Base-by-base conservation (phyloP, 139 green algal genomes). In the Ettlia oleoabundans region DNA sequence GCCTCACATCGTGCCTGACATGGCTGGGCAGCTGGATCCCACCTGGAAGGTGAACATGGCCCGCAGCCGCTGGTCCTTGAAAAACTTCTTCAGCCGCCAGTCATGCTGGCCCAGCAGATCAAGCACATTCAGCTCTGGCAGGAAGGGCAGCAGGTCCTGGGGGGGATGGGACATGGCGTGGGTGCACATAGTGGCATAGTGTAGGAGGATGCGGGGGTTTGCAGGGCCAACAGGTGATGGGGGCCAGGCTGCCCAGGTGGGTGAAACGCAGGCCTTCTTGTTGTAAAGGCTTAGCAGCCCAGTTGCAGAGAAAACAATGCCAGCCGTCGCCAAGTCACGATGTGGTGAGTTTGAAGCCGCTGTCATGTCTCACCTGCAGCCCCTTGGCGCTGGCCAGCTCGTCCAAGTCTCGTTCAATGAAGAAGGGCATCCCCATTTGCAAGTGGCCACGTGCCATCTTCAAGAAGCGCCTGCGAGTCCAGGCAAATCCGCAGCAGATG, bases 21-120 rank as follows among this genome's bases (percentile, higher is more conserved):
- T n/a, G n/a, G n/a, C n/a, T n/a, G n/a, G n/a, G n/a, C n/a, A n/a
- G n/a, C n/a, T n/a, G n/a, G n/a, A n/a, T n/a, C n/a, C n/a, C 28
- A 85, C 88, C 82, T 93, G 92, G 85, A 96, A 96, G 2, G 87
- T 94, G 85, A 98, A 92, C 43, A 96, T 73, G 13, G 92, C 92
- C 0, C 82, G 52, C 32, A 96, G 85, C 2, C 90, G 85, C 0
- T 82, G 83, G 76, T 93, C 88, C 26, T 89, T 89, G 79, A 97
- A 97, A 32, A 93, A 91, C 22, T 64, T 26, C 18, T 67, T 47
- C 82, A 97, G 82, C 84, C 90, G 93, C 82, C 66, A 71, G 47
- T 92, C 81, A 69, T 96, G 93, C 30, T 83, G 85, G 1, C 86
- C 88, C 43, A 97, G 88, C 77, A 97, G 82, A 81, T 95, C 89